phyloP scores from a whole-genome alignment of 106 monocot species.

The Chionographis japonica region DNA sequence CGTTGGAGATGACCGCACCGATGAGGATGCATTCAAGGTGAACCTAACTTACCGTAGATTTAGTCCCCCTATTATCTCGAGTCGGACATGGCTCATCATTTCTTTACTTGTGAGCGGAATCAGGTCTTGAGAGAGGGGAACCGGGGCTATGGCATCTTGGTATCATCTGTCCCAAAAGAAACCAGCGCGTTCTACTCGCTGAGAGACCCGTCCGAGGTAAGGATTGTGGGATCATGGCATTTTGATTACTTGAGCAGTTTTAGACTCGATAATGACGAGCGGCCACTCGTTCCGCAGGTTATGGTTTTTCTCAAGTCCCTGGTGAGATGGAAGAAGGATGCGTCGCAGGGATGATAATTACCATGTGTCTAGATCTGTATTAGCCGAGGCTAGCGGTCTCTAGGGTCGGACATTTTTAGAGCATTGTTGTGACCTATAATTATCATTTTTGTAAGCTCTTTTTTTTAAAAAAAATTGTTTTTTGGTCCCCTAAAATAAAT shows the following conservation, averaged over 20 bases:
- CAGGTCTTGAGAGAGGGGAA: slow-evolving; percentile 54
- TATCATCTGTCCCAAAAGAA: slow-evolving; percentile 75
- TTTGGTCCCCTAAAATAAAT: too few species aligned
- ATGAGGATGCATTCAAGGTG: slow-evolving; percentile 93
- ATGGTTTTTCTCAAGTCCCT: slow-evolving; percentile 65
- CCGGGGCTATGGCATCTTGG: slow-evolving; percentile 69
- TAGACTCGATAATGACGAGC: too few species aligned
- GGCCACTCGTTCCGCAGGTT: slow-evolving; percentile 33
- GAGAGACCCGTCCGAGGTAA: slow-evolving; percentile 77
- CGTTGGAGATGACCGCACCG: slow-evolving; percentile 80
- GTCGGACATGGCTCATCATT: background rate
- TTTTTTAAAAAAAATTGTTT: too few species aligned
- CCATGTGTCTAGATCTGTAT: too few species aligned
- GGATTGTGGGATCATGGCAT: background rate
- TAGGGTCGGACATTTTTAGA: too few species aligned
- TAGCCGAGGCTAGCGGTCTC: too few species aligned
- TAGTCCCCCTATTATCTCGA: too few species aligned
- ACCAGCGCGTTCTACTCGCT: slow-evolving; percentile 68
- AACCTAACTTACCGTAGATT: too few species aligned
- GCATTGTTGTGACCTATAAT: too few species aligned
- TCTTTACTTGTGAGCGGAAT: background rate
- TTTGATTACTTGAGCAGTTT: background rate
- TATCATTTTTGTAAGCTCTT: too few species aligned
- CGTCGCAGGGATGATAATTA: background rate
- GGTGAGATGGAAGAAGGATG: slow-evolving; percentile 54